Base-by-base conservation (phyloP, 2,329 filamentous ascomycete genomes). In the Xylaria sp. region DNA sequence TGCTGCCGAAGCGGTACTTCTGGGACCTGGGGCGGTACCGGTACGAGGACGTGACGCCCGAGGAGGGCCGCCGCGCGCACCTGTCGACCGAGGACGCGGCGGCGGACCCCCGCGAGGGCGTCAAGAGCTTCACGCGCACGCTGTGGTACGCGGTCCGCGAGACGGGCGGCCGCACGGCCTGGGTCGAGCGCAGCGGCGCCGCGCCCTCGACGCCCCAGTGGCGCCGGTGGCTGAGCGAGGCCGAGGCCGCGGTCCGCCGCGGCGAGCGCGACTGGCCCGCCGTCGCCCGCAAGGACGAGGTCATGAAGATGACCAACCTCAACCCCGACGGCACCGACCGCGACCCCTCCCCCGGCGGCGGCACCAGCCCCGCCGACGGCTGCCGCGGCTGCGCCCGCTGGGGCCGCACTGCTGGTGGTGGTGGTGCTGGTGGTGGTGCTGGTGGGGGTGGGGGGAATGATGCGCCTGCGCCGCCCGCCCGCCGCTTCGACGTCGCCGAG, bases 91-190 rank as follows among this genome's bases (percentile, higher is more conserved):
- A 72, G 19, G 11, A 42, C 0, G 24, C 41, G 0, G 11, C 43
- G 0, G 24, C 41, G 0, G 74, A 77, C 50, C 64, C 66, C 43
- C 63, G 66, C 1, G 78, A 80, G 56, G 74, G 73, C 8, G 59
- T 69, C 11, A 73, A 75, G 7, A 81, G 75, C 50, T 85, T 79
- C 61, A 86, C 83, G 0, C 69, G 79, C 16, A 83, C 80, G 1
- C 68, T 86, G 51, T 86, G 83, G 83, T 83, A 77, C 58, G 82
- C 80, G 1, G 83, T 86, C 43, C 74, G 78, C 11, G 79, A 81
- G 62, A 84, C 82, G n/a, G n/a, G n/a, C 0, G 67, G 74, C 62
- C 71, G 71, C 20, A 79, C 73, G 0, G 76, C 76, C 2, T 87
- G 84, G 84, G 78, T 82, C 2, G 70, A 71, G 52, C 72, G 75